Percentiles rank a stretch among this genome's conserved stretches.
Evolutionary conservation across 371 early-diverging fungal species (phyloP).

Genomic region (Mucor plumbeus): DNA sequence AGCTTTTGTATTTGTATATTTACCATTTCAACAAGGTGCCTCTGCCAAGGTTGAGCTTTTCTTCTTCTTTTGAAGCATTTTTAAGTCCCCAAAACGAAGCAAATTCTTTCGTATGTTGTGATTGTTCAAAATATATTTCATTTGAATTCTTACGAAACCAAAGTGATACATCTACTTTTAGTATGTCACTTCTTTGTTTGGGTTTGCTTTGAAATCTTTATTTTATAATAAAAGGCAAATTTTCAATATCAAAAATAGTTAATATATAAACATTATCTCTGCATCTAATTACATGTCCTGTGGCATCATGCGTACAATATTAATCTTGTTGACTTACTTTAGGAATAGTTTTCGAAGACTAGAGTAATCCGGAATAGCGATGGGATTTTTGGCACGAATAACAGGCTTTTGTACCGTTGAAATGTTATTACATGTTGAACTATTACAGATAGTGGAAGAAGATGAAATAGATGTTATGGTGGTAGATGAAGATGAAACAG

Average conservation of each 20-base stretch:
- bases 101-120: not conserved
- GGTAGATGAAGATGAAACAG: not conserved
- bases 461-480: not conserved
- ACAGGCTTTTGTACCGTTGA: not conserved
- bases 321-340: not conserved
- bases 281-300: not conserved
- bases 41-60: constrained; percentile 23
- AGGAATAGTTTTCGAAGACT: constrained; percentile 11
- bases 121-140: not conserved
- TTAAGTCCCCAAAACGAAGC: constrained; percentile 6
- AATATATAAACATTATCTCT: constrained; percentile 10
- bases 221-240: not conserved
- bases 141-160: constrained; percentile 24
- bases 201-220: constrained; percentile 38
- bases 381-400: not conserved
- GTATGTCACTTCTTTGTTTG: constrained; percentile 26
- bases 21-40: constrained; percentile 33
- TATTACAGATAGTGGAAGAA: constrained; percentile 2
- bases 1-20: no score
- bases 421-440: no score
- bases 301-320: no score
- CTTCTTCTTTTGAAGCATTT: constrained; percentile 13
- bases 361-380: constrained; percentile 9
- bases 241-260: constrained; percentile 5
- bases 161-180: constrained; percentile 24